Evolutionary conservation across 2,329 filamentous ascomycete genomes (phyloP), one percentile per base, ranked within the genome.

Genomic region (Pseudogymnoascus sp.): DNA sequence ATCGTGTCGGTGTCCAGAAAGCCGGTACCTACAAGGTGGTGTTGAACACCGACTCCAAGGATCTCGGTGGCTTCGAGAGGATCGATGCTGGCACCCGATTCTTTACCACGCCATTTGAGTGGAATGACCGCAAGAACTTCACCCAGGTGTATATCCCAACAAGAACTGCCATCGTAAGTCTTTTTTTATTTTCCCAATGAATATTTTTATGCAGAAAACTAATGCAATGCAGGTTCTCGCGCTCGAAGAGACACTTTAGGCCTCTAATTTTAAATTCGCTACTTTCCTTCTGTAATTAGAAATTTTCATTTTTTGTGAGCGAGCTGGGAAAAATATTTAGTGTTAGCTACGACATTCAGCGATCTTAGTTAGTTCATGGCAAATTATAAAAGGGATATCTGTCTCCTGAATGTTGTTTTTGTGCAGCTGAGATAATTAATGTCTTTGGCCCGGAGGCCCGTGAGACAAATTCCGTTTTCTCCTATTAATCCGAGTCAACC

Each of bases 71-170:
- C 0, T 85, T 91, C 67, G 85, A 83, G 30, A 84, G 92, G 30
- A 84, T 97, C 60, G 86, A 91, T 62, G 85, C 90, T 67, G 82
- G 78, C n/a, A 94, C 91, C 2, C 82, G 91, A 35, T 97, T 94
- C 80, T 97, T 96, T 74, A 97, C 94, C 0, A 95, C 91, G 4
- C 85, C 91, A 12, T 84, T 97, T 78, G 82, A 84, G 65, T 97
- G 94, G 94, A 97, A 97, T 72, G 84, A 84, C 12, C 81, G 94
- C 65, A 88, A 84, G 78, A 97, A 97, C 76, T 97, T 91, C 79
- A 85, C 91, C 58, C 94, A 97, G 73, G 84, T 97, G 61, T 99
- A 99, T 73, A 84, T 96, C 64, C 93, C 93, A 14, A 85, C 85
- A 60, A 82, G 93, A 69, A 92, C 89, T 65, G 93, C 91, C 19